Conservation (phyloP, 129 eudicot species). For the Ambrosia artemisiifolia region DNA sequence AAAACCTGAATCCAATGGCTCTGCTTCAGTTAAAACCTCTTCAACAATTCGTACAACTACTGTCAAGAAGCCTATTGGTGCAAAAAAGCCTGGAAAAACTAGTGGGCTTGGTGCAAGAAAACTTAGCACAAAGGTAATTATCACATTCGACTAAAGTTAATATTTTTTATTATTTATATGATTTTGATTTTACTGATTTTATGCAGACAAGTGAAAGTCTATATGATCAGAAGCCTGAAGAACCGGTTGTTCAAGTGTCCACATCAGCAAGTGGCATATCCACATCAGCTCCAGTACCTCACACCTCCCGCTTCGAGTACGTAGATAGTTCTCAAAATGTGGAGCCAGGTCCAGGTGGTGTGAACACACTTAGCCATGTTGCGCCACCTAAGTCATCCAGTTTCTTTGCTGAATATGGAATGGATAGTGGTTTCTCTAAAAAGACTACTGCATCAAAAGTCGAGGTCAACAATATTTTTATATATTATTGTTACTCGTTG, state of each 20-base stretch:
- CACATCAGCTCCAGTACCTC: slow-evolving; percentile 40
- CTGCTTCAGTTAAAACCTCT: slow-evolving; percentile 53
- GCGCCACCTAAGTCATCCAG: slow-evolving; percentile 67
- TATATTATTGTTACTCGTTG: background rate
- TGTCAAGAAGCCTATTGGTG: slow-evolving; percentile 71
- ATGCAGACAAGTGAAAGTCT: slow-evolving; percentile 75
- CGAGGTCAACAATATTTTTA: slow-evolving; percentile 36
- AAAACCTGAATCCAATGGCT: slow-evolving; percentile 44
- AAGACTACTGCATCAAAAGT: slow-evolving; percentile 53
- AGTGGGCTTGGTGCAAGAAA: slow-evolving; percentile 88
- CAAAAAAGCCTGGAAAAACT: slow-evolving; percentile 63
- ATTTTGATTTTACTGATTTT: background rate
- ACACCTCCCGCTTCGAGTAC: slow-evolving; percentile 74
- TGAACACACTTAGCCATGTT: slow-evolving; percentile 56
- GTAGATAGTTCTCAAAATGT: slow-evolving; percentile 49
- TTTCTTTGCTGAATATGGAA: slow-evolving; percentile 76
- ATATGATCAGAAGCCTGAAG: slow-evolving; percentile 92
- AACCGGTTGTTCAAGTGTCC: slow-evolving; percentile 59
- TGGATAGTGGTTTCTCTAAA: slow-evolving; percentile 69
- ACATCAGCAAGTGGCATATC: slow-evolving; percentile 41
- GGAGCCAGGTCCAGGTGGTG: slow-evolving; percentile 54
- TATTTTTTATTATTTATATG: background rate
- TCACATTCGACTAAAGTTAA: background rate
- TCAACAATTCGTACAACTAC: slow-evolving; percentile 31
- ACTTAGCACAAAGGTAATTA: slow-evolving; percentile 60